Base-by-base conservation (phyloP, 2,329 filamentous ascomycete genomes). In the Bipolaris cookei region DNA sequence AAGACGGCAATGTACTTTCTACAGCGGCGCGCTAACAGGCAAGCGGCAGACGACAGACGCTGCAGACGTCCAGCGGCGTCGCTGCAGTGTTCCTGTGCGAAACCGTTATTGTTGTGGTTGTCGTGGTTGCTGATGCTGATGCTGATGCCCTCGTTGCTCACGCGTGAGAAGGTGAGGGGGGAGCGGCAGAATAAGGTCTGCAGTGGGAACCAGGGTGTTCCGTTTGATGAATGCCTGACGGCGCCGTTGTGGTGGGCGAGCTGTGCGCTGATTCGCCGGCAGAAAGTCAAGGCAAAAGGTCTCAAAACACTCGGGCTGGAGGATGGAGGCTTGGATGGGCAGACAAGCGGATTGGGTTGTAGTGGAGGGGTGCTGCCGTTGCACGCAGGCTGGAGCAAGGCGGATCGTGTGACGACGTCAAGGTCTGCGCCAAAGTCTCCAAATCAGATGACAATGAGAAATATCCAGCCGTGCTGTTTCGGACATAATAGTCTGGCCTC, bases 401-500 rank as follows among this genome's bases (percentile, higher is more conserved):
- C n/a, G 11, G 30, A 41, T 21, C 37, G 47, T 41, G 38, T 50
- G 35, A 41, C 43, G 18, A n/a, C 18, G 21, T 68, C 65, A 67
- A 51, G 65, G 61, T 47, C 66, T 69, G 63, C 72, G 73, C 65
- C 73, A 66, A 51, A 68, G 64, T 71, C 71, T 70, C 65, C 71
- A 66, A 66, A 74, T 73, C 66, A 72, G 64, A 62, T 67, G 70
- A 63, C 62, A 67, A 63, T 71, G 68, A 54, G 64, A 61, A 64
- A 58, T 62, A 42, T 59, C 67, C 46, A 30, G 47, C 53, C 61
- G 58, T 55, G 65, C 62, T 66, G 67, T 64, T 58, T 66, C 64
- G 66, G 65, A 74, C 73, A 76, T 76, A 68, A 76, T 76, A 67
- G 65, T 67, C 68, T 70, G 61, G 61, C 58, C 28, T 56, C 49